Evolutionary conservation across 139 green algal genomes (phyloP), one percentile per base, ranked within the genome.

Genomic region (Chlorella sp.): DNA sequence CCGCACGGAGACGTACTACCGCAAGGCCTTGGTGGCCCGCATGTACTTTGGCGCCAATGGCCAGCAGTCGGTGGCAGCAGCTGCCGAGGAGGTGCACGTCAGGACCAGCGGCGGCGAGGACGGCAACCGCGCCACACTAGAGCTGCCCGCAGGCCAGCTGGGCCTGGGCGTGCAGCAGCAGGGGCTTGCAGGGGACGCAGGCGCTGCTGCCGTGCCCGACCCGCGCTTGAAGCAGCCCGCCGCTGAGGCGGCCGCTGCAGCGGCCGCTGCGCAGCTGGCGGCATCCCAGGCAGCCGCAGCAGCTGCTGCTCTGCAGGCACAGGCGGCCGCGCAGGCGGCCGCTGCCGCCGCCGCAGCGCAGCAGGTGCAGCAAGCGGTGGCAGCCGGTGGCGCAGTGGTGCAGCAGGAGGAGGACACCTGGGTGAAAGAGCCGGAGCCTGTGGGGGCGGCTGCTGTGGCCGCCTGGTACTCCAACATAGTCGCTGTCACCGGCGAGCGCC

Each of bases 1-100:
- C 13, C 74, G 68, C 68, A 84, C 76, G 1, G 83, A 87, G 39
- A 84, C 83, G 41, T 87, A 84, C 60, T 87, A 87, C 83, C 83
- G 83, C 57, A 87, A 82, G 71, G 83, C 74, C 34, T 36, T 87
- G 26, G 60, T 87, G 16, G 70, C 83, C 39, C 76, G 75, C 2
- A 83, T 83, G 39, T 62, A 84, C 38, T 78, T 63, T 34, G 39
- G 71, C 36, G 39, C 41, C 15, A 39, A 82, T n/a, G 83, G 83
- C 30, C 74, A 74, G 51, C 51, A 60, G 36, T 44, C 83, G 28
- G 74, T 87, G 67, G 63, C 60, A 3, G 68, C 83, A 11, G 60
- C 51, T 4, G 57, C 16, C n/a, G 83, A 87, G 68, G 71, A 81
- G 34, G 51, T 67, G 44, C 34, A n/a, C 69, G 3, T 9, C 78